Conservation (phyloP, 1,139 yeast species). For the Geotrichum bryndzae region DNA sequence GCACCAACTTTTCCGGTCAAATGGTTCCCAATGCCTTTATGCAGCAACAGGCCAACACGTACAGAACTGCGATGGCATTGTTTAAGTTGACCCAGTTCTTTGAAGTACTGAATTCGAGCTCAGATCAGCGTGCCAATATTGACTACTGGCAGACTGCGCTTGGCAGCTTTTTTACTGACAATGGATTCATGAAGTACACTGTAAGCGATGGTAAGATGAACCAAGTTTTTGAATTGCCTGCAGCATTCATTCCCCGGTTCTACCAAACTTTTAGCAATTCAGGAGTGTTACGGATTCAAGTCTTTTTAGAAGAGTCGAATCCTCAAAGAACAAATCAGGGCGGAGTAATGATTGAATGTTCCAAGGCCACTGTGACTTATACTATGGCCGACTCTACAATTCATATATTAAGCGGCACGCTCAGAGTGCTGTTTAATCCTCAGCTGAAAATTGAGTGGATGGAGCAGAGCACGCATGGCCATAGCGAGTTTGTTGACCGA, state of each 20-base stretch:
- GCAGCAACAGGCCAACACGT: constrained; percentile 60
- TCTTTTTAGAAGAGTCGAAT: constrained; percentile 61
- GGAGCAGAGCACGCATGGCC: constrained; percentile 50
- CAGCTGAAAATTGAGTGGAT: constrained; percentile 65
- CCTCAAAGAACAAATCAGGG: constrained; percentile 62
- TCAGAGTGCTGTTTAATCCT: constrained; percentile 56
- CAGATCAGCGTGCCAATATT: constrained; percentile 40
- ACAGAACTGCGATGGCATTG: constrained; percentile 36
- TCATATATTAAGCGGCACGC: constrained; percentile 54
- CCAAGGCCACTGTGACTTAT: constrained; percentile 50
- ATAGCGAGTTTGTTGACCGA: constrained; percentile 25
- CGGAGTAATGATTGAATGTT: constrained; percentile 55
- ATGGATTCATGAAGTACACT: constrained; percentile 43
- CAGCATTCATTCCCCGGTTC: constrained; percentile 62
- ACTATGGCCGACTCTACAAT: constrained; percentile 64
- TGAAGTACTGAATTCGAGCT: constrained; percentile 39
- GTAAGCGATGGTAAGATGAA: constrained; percentile 42
- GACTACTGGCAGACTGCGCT: constrained; percentile 45
- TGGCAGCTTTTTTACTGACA: constrained; percentile 46
- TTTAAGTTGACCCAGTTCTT: constrained; percentile 34
- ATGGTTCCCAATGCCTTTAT: constrained; percentile 52
- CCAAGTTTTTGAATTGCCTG: constrained; percentile 58
- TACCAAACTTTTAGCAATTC: constrained; percentile 49
- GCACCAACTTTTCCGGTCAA: constrained; percentile 48
- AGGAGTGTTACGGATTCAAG: constrained; percentile 52